A percentile compares a stretch with the other conserved stretches of the same genome.
Conservation (phyloP, 345 rosid genomes). For the Toxicodendron radicans region DNA sequence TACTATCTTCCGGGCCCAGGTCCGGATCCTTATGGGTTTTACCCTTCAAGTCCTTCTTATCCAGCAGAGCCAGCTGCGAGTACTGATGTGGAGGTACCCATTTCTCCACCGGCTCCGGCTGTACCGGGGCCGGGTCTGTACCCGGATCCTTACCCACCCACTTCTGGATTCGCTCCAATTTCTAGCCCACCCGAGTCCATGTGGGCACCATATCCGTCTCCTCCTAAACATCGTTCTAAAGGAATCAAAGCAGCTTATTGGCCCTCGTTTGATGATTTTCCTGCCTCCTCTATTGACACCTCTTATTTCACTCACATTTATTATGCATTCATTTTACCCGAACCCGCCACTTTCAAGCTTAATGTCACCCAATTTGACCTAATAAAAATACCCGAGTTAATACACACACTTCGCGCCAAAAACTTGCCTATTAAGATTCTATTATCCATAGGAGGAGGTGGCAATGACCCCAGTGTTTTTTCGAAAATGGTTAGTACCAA, state of each 20-base stretch:
- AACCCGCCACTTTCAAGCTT: conserved; percentile 29
- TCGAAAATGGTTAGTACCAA: conserved; percentile 25
- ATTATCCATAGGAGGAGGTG: conserved; percentile 43
- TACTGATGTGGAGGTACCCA: background rate
- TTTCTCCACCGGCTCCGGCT: background rate
- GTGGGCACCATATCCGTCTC: background rate
- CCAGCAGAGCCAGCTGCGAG: background rate
- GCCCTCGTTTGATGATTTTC: conserved; percentile 34
- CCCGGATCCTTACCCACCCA: no score
- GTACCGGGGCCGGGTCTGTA: no score
- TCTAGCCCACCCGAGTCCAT: background rate
- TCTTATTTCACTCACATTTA: conserved; percentile 45
- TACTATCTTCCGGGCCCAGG: background rate
- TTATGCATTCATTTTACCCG: conserved; percentile 40
- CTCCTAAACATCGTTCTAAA: background rate
- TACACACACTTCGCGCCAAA: conserved; percentile 16
- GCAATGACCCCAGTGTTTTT: conserved; percentile 12
- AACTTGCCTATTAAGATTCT: conserved; percentile 30
- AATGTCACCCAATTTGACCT: conserved; percentile 33
- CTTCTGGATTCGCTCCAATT: background rate
- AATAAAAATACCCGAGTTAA: conserved; percentile 27
- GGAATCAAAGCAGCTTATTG: conserved; percentile 49
- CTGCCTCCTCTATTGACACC: conserved; percentile 36
- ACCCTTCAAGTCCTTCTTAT: no score
- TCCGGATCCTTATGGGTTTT: background rate